These are phyloP conservation scores for Porcisia hertigi DNA, from an alignment of 208 protist species.

Conservation along the genomic window DNA sequence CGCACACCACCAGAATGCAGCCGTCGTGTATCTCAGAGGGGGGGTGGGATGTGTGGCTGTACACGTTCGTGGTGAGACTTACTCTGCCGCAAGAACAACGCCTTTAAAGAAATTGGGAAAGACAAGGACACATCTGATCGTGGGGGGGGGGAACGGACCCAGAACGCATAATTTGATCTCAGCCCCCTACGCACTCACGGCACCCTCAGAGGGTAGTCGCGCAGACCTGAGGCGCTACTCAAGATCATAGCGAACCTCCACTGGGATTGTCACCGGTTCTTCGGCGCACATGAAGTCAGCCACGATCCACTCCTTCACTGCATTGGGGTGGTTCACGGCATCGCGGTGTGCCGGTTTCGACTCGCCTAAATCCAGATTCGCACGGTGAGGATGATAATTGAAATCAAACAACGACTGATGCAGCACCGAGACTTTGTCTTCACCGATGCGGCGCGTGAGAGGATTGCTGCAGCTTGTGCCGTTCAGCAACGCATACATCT, in stretches of 20 bases:
- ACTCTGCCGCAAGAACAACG: too few relatives aligned
- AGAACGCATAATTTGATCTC: neutral
- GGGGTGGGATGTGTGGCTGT: too few relatives aligned
- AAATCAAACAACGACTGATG: constrained; percentile 67
- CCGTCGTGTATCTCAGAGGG: too few relatives aligned
- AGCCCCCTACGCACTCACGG: neutral
- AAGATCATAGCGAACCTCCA: constrained; percentile 57
- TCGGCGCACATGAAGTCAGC: constrained; percentile 74
- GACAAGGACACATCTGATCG: too few relatives aligned
- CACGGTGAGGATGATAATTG: constrained; percentile 55
- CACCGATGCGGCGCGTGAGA: constrained; percentile 3
- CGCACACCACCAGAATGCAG: too few relatives aligned
- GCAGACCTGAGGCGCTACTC: neutral
- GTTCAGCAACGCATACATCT: constrained; percentile 76
- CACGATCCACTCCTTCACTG: constrained; percentile 54
- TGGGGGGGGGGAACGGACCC: too few relatives aligned
- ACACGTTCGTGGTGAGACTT: too few relatives aligned
- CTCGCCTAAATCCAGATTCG: neutral
- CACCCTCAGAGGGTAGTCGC: constrained; percentile 18
- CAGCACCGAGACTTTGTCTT: constrained; percentile 27
- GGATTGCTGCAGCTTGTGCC: constrained; percentile 50
- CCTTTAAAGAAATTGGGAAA: too few relatives aligned
- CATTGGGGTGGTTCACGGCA: constrained; percentile 55
- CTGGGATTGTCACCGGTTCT: constrained; percentile 6
- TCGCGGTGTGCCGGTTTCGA: constrained; percentile 57